Evolutionary conservation across 1,139 yeast species (phyloP), one percentile per base, ranked within the genome.

Genomic region (Yarrowia galli): DNA sequence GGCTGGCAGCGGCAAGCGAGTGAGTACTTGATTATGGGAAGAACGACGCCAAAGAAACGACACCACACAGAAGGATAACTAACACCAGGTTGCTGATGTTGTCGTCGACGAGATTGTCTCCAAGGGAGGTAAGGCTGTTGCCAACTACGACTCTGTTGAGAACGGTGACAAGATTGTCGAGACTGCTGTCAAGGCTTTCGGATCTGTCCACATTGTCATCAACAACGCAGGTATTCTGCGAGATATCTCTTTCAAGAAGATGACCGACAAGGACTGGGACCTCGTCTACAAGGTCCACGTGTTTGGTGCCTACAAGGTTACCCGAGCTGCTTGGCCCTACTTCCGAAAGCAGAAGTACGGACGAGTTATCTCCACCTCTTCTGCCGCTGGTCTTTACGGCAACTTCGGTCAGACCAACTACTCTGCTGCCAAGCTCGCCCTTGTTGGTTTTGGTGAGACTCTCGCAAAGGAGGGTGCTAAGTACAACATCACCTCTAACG

Each of bases 371-470:
- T 93, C 92, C 83, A 93, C 98, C 23, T 88, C 97, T 58, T 92
- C 98, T 8, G 98, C 98, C 35, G 98, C 98, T 64, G 98, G 98
- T 46, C 83, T 95, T 72, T 95, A 90, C 78, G 99, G 99, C 73
- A 92, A 92, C 82, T 95, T 92, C 80, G 99, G 99, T 68, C 99
- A 95, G 80, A 87, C 97, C 64, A 95, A 95, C 82, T 95, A 95
- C 81, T 88, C 97, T 2, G 96, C 97, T 54, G 98, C 98, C 58
- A 95, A 95, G 80, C 82, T 91, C 71, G 98, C 92, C 32, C 83
- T 92, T 69, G 90, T 93, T 70, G 98, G 98, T 23, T 87, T 95
- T 75, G 89, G 97, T 65, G 97, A 95, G 80, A 92, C 98, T 38
- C 85, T 93, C 74, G 97, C 98, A 51, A 92, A 92, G 81, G 99